Evolutionary conservation across 176 grass and related monocot species (phyloP).

Genomic region (Pontederia paniculata): DNA sequence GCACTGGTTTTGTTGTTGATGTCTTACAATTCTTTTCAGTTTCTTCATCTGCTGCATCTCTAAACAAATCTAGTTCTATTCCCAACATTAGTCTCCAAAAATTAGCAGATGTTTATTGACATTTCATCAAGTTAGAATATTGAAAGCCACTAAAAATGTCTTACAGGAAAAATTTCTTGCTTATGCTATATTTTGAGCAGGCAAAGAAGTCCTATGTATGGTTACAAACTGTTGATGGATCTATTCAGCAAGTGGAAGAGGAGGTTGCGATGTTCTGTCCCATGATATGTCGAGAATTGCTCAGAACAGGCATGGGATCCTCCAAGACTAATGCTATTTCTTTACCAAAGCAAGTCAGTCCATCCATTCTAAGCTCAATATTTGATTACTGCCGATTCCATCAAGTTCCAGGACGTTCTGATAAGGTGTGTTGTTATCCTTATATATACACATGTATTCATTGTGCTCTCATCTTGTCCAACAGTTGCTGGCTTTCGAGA

Average conservation of each 20-base stretch:
- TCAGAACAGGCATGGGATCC: slow-evolving; percentile 66
- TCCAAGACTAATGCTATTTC: slow-evolving; percentile 92
- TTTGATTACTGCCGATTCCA: slow-evolving; percentile 94
- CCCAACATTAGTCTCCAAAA: too few relatives aligned
- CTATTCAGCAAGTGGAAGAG: slow-evolving; percentile 95
- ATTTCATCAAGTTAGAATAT: too few relatives aligned
- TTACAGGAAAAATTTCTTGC: not conserved
- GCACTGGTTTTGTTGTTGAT: too few relatives aligned
- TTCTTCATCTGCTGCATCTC: too few relatives aligned
- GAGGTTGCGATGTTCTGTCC: slow-evolving; percentile 85
- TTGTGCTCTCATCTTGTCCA: too few relatives aligned
- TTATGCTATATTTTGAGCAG: slow-evolving; percentile 29
- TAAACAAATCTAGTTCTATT: too few relatives aligned
- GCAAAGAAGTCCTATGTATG: slow-evolving; percentile 85
- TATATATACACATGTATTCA: not conserved
- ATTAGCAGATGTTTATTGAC: too few relatives aligned
- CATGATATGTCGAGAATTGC: slow-evolving; percentile 79
- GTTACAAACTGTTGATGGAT: slow-evolving; percentile 89
- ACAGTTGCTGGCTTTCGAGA: too few relatives aligned
- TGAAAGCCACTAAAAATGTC: too few relatives aligned
- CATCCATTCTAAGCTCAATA: slow-evolving; percentile 76
- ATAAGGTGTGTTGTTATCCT: slow-evolving; percentile 48
- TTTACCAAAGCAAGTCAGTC: slow-evolving; percentile 81
- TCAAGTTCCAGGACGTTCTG: slow-evolving; percentile 82
- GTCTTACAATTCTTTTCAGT: too few relatives aligned